phyloP scores from a whole-genome alignment of 345 rosid genomes.

The Salix caprea region DNA sequence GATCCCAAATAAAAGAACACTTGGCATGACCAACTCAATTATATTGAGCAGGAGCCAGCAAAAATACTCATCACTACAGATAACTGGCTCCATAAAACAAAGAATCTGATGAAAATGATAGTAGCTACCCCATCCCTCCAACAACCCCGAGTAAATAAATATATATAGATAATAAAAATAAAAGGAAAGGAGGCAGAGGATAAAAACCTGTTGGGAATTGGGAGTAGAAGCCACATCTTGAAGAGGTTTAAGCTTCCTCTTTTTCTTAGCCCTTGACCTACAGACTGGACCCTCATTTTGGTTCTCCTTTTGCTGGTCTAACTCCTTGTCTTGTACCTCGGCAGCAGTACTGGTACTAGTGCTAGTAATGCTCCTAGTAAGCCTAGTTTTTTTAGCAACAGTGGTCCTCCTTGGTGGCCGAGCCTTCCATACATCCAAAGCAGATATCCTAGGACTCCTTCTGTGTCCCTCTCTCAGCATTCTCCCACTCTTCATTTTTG shows the following conservation, averaged over 20 bases:
- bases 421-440: slow-evolving; percentile 35
- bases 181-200: background rate
- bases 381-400: slow-evolving; percentile 4
- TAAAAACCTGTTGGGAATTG: slow-evolving; percentile 27
- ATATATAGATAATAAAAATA: background rate
- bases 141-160: background rate
- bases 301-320: background rate
- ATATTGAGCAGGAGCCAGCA: background rate
- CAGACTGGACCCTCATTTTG: slow-evolving; percentile 27
- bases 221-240: slow-evolving; percentile 34
- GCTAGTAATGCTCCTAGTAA: background rate
- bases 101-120: background rate
- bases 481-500: slow-evolving; percentile 25
- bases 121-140: background rate
- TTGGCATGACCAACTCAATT: background rate
- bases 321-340: background rate
- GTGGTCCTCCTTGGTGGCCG: slow-evolving; percentile 16
- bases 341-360: slow-evolving; percentile 3
- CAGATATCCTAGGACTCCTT: slow-evolving; percentile 47
- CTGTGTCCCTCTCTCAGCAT: slow-evolving; percentile 44
- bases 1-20: slow-evolving; percentile 7
- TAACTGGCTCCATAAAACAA: background rate
- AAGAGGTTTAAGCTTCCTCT: slow-evolving; percentile 42
- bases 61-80: background rate
- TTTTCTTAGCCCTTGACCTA: slow-evolving; percentile 32